Evolutionary conservation across 495 filamentous ascomycete genomes (phyloP), one percentile per base, ranked within the genome.

Genomic region (Hypoxylon subgilvum): DNA sequence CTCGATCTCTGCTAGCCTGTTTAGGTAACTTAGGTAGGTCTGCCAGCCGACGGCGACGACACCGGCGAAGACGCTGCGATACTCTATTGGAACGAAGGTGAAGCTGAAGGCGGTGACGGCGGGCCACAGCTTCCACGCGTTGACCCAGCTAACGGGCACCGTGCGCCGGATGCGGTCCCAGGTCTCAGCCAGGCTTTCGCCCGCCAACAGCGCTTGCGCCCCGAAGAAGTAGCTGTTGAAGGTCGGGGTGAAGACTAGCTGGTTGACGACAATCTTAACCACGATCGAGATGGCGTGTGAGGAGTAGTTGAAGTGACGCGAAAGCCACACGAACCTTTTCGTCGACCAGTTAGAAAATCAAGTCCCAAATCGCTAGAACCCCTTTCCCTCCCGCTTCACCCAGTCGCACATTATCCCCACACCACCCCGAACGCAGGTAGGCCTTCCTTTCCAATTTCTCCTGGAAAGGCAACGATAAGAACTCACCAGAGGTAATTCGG

Each of bases 191-290:
- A 84, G 57, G 2, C 77, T 76, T 4, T 85, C 86, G 59, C 84
- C 70, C 74, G 83, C 65, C 74, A 84, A 60, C 68, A 87, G 61
- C 12, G 80, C 80, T 68, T 97, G 92, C 76, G 92, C 81, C 42
- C 87, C 86, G 77, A 97, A 97, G 79, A 97, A 96, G 72, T 94
- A 96, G 19, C 79, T 85, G 69, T 92, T 95, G 79, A 96, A 96
- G 22, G 91, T 66, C 0, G 92, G 91, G 7, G 92, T 90, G 74
- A 96, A 97, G 67, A 82, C 76, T 2, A 82, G 68, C 69, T 97
- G 92, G 71, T 93, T 95, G 4, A 96, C 82, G 31, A 81, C 65
- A 39, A 97, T 88, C 69, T 96, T 92, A 7, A 85, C 84, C 43
- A 78, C 74, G 38, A 95, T 75, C 13, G 87, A 91, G 34, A 89